These are phyloP conservation scores for Botrytis fragariae DNA, from an alignment of 2,329 filamentous ascomycete genomes.

Conservation along the genomic window DNA sequence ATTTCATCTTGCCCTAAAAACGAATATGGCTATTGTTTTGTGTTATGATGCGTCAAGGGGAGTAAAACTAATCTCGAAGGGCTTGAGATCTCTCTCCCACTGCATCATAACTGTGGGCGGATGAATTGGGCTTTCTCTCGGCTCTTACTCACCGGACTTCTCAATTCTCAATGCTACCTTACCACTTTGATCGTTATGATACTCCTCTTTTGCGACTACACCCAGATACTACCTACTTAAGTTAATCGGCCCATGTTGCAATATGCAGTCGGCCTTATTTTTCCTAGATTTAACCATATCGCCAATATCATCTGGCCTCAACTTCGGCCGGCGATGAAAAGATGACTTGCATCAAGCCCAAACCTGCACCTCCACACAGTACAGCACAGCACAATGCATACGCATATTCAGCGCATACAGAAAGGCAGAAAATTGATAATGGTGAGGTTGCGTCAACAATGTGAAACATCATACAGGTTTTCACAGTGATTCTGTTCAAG, in stretches of 20 bases:
- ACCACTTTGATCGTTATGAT: not conserved
- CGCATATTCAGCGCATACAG: conserved; percentile 22
- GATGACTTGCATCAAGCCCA: conserved; percentile 22
- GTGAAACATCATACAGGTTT: conserved; percentile 17
- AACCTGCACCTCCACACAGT: conserved; percentile 11
- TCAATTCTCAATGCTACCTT: not conserved
- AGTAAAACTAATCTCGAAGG: not conserved
- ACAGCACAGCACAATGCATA: conserved; percentile 18
- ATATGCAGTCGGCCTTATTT: conserved; percentile 13
- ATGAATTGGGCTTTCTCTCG: not conserved
- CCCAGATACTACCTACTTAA: conserved; percentile 11
- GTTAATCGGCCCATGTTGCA: not conserved
- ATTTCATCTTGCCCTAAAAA: not conserved
- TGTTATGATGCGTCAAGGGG: not conserved
- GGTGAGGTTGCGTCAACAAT: conserved; percentile 10
- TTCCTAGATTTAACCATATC: not conserved
- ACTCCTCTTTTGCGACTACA: not conserved
- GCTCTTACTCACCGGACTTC: not conserved
- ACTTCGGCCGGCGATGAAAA: conserved; percentile 17
- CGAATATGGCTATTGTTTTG: not conserved
- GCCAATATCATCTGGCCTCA: conserved; percentile 16
- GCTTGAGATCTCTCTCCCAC: not conserved
- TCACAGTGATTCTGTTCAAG: not conserved
- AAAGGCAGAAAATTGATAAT: conserved; percentile 12
- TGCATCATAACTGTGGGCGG: conserved; percentile 2